Evolutionary conservation across 129 eudicot genomes (phyloP), one percentile per base, ranked within the genome.

Genomic region (Flaveria sonorensis): DNA sequence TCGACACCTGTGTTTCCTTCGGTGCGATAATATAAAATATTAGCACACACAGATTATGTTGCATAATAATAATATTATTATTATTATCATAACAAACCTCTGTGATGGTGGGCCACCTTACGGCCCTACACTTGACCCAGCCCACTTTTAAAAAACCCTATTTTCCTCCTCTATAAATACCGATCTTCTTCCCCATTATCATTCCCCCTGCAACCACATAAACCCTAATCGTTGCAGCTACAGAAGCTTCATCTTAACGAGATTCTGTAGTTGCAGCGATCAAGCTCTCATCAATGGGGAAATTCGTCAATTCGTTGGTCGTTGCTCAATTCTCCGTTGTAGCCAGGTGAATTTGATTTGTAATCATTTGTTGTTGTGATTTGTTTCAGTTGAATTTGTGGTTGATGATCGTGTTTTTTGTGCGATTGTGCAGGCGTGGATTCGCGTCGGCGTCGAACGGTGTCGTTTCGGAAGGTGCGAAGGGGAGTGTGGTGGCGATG

Each of bases 361-460:
- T 0, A 32, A 32, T 32, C 39, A 32, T 3, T 5, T 32, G 39
- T 5, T 36, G 40, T 36, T 36, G 7, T 36, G 40, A 47, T 23
- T 53, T 74, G 2, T 7, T 45, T 48, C 24, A 14, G 7, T 13
- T 3, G 12, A 10, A 15, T 24, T 45, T 45, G n/a, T 62, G 1
- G 60, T 20, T 45, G 40, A 36, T 36, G 68, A 19, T 40, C 21
- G 19, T 74, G 30, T 73, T 23, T 63, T 5, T 64, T 14, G 15
- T 59, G 4, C 4, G 32, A 28, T 28, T 60, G 51, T 77, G 36
- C 80, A 88, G 93, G 79, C 88, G 97, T 60, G 96, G 96, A 59
- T 92, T 73, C 21, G 86, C 93, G 14, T 85, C 92, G 7, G 84
- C 92, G 0, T 32, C 89, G 5, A 84, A 85, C 68, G 85, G 89